A percentile compares a stretch with the other conserved stretches of the same genome.
phyloP scores from a whole-genome alignment of 371 early-diverging fungal species.

The Lichtheimia ramosa region DNA sequence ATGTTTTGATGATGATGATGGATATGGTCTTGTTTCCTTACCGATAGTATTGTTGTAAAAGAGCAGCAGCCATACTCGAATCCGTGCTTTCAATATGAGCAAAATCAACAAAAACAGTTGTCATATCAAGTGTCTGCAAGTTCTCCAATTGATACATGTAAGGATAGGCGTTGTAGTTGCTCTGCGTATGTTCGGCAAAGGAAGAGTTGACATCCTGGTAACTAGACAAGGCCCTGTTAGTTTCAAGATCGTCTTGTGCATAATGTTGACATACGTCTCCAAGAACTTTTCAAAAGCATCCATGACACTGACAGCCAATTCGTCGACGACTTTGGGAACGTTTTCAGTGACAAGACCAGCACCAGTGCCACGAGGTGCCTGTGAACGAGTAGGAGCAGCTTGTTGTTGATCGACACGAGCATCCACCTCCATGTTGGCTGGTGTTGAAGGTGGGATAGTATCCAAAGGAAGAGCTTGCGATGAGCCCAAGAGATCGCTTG shows the following conservation, averaged over 20 bases:
- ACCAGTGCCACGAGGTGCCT: conserved; percentile 11
- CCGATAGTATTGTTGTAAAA: conserved; percentile 79
- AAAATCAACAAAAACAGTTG: conserved; percentile 82
- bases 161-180: conserved; percentile 23
- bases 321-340: conserved; percentile 72
- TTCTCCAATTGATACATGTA: conserved; percentile 63
- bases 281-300: conserved; percentile 79
- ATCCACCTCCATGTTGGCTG: conserved; percentile 37
- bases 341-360: conserved; percentile 40
- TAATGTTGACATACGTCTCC: conserved; percentile 45
- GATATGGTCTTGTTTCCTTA: conserved; percentile 16
- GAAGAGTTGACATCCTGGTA: conserved; percentile 27
- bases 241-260: neutral
- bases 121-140: conserved; percentile 56
- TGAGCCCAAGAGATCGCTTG: conserved; percentile 18
- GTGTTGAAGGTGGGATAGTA: conserved; percentile 25
- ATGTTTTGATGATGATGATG: neutral
- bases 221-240: conserved; percentile 8
- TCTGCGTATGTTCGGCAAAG: conserved; percentile 24
- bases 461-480: conserved; percentile 26
- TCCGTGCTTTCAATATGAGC: conserved; percentile 66
- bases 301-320: conserved; percentile 77
- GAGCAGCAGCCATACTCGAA: conserved; percentile 66
- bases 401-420: conserved; percentile 21
- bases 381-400: conserved; percentile 16